Base-by-base conservation (phyloP, 179 eudicot genomes). In the Gypsophila paniculata region DNA sequence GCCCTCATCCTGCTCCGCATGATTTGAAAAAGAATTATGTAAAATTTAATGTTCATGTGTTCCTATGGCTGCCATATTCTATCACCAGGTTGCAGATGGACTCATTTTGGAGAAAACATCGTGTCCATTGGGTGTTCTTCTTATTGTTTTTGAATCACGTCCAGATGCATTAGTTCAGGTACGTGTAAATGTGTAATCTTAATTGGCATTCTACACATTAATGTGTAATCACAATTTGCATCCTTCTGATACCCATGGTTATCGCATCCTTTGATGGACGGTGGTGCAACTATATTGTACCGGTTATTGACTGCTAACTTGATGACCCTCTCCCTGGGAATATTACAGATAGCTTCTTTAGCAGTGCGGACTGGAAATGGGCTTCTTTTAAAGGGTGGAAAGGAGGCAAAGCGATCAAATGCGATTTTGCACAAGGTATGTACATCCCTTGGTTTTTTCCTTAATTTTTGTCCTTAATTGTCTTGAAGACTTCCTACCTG, bases 121-220 rank as follows among this genome's bases (percentile, higher is more conserved):
- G 61, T 88, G 88, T 73, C 90, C 96, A 0, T 79, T 92, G 80
- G 98, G 98, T 52, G 98, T 92, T 74, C 94, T 92, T 48, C 82
- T 92, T 70, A 84, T 92, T 75, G 89, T 92, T 51, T 92, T 92
- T 70, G 96, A 90, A 85, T 92, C 96, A 46, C 96, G 96, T 7
- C 98, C 98, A 49, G 98, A 91, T 76, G 98, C 98, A 59, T 80
- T 92, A 70, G 98, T 92, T 79, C 98, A 90, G 96, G 98, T 92
- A 77, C 70, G 73, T 23, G 4, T 23, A 19, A 18, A 77, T 72
- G 73, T 23, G 4, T 23, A 19, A 18, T 44, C 34, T 42, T 54
- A 25, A 29, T 32, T 42, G 13, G 46, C 32, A 15, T 60, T 49
- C 22, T 54, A 38, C 14, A 13, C 68, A 38, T n/a, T n/a, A n/a